Conservation (phyloP, 345 rosid genomes). For the Lepidium africanum region DNA sequence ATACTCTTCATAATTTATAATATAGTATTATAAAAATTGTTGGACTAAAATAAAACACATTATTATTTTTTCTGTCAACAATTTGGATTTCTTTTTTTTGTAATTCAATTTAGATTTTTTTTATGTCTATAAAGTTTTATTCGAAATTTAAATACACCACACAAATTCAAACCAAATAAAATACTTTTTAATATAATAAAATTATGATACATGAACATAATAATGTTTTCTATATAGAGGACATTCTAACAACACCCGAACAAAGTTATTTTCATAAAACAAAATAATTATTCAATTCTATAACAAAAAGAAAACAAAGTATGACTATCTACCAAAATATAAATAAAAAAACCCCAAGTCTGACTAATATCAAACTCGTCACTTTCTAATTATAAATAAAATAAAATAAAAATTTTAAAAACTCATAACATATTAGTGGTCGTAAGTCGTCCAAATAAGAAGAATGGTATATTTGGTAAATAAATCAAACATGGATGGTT, state of each 20-base stretch:
- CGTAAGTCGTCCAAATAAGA: neutral
- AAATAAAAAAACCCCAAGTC: neutral
- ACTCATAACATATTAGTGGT: neutral
- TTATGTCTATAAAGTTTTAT: neutral
- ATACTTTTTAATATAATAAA: neutral
- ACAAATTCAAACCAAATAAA: neutral
- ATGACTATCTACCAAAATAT: neutral
- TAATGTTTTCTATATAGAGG: neutral
- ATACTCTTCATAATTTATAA: no score
- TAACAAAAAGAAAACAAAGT: neutral
- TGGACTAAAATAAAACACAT: neutral
- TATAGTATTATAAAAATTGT: no score
- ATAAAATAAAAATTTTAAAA: neutral
- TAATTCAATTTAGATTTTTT: no score
- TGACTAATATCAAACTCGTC: neutral
- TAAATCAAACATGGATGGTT: constrained; percentile 9
- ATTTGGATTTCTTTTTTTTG: no score
- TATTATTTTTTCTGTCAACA: neutral
- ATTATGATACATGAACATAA: neutral
- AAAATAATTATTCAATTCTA: neutral
- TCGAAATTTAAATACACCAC: neutral
- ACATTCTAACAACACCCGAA: neutral
- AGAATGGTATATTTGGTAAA: neutral
- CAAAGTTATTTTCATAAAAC: neutral
- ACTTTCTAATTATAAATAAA: neutral